Evolutionary conservation across 225 moss, liverwort and hornwort genomes (phyloP).

Genomic region (Bryum argenteum): DNA sequence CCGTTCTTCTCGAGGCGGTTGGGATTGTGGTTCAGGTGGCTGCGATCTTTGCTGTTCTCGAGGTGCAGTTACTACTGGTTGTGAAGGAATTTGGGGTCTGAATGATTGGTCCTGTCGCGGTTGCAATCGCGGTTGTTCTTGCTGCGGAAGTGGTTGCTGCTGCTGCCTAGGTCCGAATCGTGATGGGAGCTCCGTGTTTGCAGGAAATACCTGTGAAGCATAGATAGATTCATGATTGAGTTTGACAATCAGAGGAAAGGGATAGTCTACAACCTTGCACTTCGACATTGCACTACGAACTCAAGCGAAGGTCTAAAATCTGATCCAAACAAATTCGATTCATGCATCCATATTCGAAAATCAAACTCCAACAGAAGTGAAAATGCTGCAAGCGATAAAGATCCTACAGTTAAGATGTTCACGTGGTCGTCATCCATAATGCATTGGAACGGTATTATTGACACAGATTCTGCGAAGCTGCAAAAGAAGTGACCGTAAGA

Average conservation of each 20-base stretch:
- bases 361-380: no score
- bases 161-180: slow-evolving; percentile 27
- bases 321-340: not conserved
- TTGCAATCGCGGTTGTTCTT: not conserved
- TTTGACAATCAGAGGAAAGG: not conserved
- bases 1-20: not conserved
- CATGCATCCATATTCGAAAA: not conserved
- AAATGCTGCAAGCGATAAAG: no score
- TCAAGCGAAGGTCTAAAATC: not conserved
- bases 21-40: not conserved
- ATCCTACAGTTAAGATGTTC: no score
- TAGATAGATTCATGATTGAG: slow-evolving; percentile 1
- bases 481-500: not conserved
- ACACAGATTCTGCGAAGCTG: not conserved
- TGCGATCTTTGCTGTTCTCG: not conserved
- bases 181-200: slow-evolving; percentile 43
- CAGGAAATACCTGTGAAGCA: slow-evolving; percentile 49
- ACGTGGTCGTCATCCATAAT: no score
- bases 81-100: not conserved
- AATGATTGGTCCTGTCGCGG: slow-evolving; percentile 2
- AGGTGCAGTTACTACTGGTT: not conserved
- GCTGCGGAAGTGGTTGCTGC: slow-evolving; percentile 7
- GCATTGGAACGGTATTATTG: no score
- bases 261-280: not conserved
- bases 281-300: not conserved